Evolutionary conservation across 2,329 filamentous ascomycete species (phyloP), one percentile per base, ranked within the genome.

Genomic region (Tympanopsis confertula): DNA sequence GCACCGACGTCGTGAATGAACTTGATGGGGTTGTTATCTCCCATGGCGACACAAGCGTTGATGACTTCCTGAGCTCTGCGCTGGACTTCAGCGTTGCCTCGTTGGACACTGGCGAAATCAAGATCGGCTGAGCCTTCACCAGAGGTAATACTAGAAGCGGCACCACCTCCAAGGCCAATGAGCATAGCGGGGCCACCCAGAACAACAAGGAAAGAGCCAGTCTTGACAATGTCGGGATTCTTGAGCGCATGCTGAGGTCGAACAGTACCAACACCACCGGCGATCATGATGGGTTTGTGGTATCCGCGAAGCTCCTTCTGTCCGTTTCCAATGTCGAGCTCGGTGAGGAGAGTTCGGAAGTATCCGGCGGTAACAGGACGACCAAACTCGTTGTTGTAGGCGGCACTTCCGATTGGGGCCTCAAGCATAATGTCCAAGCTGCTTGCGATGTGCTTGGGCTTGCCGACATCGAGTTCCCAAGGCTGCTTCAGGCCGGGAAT

Each of bases 241-340:
- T 98, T 98, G 41, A 95, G 69, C 3, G 91, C 89, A 53, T 94
- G 85, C 50, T 89, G 80, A 13, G 91, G 89, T 41, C 91, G 69
- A 20, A 96, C 89, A 4, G 85, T 94, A 36, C 91, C 91, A 24
- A 96, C 77, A 54, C 91, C 91, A 53, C 91, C 91, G 44, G 91
- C 91, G 62, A 98, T 86, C 86, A 95, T 94, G 57, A 94, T 95
- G 7, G 91, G 91, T 65, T 98, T 98, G 62, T 96, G 91, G 56
- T 94, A 98, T 18, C 91, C 91, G 47, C 89, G 74, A 2, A 50
- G 53, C 30, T 33, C 30, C 12, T 13, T 33, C 30, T 33, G 10
- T 10, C 30, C 30, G 36, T 68, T 63, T 26, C 61, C 57, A 42
- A 71, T 66, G 29, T 73, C 74, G 39, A 83, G 69, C 40, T 78